Base-by-base conservation (phyloP, 2,329 filamentous ascomycete species). In the Alternaria sp. region DNA sequence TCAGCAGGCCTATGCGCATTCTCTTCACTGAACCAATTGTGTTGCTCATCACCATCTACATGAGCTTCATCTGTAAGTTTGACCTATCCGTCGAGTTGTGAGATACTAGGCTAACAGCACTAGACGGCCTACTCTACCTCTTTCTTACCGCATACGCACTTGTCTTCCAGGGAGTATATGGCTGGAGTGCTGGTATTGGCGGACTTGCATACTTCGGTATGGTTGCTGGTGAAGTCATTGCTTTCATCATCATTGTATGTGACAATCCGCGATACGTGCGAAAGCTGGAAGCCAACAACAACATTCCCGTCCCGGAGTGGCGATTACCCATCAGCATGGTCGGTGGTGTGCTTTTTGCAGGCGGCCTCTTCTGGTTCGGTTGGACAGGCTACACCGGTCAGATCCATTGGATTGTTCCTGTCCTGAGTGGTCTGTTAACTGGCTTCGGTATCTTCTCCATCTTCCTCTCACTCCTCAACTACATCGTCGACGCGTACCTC, bases 181-280 rank as follows among this genome's bases (percentile, higher is more conserved):
- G 86, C 66, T 90, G 94, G 81, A 87, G 81, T 34, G 71, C 84
- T 1, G 93, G 93, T 57, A 79, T 91, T 18, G 86, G 88, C 4
- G 93, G 93, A 2, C 84, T 97, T 5, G 88, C 92, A 5, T 96
- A 93, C 77, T 92, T 97, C 69, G 93, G 93, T 55, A 92, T 97
- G 89, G 87, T 95, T 52, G 70, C 83, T 8, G 92, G 92, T 47
- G 86, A 93, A 73, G 62, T 94, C 16, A 78, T 92, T 54, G 91
- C 90, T 0, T 91, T 90, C 49, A 61, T 82, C 8, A 83, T 84
- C 47, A 88, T 94, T 63, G 81, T 91, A 52, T 69, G 86, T 39
- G 84, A 85, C 70, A 86, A 92, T 76, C 87, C 87, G 24, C 82
- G 83, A 75, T 94, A 94, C 77, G 85, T 87, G 70, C 64, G 62